Base-by-base conservation (phyloP, 2,329 filamentous ascomycete genomes). In the Fusarium sp. region DNA sequence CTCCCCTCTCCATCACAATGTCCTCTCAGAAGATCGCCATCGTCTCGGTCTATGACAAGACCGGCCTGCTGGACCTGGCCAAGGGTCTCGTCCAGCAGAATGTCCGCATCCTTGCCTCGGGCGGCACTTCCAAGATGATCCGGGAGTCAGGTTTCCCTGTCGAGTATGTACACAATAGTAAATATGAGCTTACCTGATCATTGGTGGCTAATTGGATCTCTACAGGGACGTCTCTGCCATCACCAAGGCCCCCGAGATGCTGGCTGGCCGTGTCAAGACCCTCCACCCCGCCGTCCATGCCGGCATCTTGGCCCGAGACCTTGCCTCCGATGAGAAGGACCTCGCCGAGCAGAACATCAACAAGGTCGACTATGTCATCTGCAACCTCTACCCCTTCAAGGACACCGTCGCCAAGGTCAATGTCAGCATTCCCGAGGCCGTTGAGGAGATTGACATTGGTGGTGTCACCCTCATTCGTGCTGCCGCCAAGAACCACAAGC, bases 301-400 rank as follows among this genome's bases (percentile, higher is more conserved):
- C 74, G 94, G 94, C 75, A 98, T 99, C 79, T 92, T 99, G 72
- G 97, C 97, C 70, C 94, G 97, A 75, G 92, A 98, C 85, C 92
- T 98, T 77, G 95, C 94, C 77, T 96, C 95, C 16, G 97, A 99
- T 85, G 95, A 98, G 86, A 97, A 98, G 85, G 97, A 99, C 81
- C 92, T 99, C 59, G 95, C 94, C 61, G 94, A 97, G 84, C 95
- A 97, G 86, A 97, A 95, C 85, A 98, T 98, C 83, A 90, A 94
- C 87, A 97, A 97, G 87, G 95, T 98, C 69, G 95, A 97, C 89
- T 97, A 93, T 79, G 95, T 98, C 79, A 93, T 99, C 82, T 98
- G 97, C 92, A 99, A 99, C 87, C 90, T 99, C 65, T 98, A 99
- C 85, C 97, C 97, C 14, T 99, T 99, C 91, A 98, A 98, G 88